phyloP scores from a whole-genome alignment of 805 yeast species.

The Cyberlindnera amylophila region DNA sequence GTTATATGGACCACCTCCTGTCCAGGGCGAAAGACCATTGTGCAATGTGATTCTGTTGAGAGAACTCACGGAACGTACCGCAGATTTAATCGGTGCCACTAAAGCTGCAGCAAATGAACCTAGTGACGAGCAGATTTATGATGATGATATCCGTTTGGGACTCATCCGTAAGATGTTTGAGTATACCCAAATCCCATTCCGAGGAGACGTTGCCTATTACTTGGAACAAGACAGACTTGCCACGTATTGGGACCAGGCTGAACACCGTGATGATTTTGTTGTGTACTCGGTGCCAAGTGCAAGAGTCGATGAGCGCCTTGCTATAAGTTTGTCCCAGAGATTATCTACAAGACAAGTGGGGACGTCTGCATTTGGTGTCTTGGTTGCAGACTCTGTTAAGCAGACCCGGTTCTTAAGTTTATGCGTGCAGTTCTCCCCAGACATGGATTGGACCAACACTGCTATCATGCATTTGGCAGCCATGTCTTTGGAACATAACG shows the following conservation, averaged over 20 bases:
- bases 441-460: slow-evolving; percentile 2
- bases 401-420: slow-evolving; percentile 7
- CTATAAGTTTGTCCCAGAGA: background rate
- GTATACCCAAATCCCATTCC: slow-evolving; percentile 47
- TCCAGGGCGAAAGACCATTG: slow-evolving; percentile 25
- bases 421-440: slow-evolving; percentile 6
- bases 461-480: slow-evolving; percentile 4
- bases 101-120: slow-evolving; percentile 30
- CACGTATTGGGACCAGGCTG: slow-evolving; percentile 77
- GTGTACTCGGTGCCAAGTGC: slow-evolving; percentile 17
- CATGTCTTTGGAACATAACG: slow-evolving; percentile 6
- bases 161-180: slow-evolving; percentile 34
- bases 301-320: slow-evolving; percentile 7
- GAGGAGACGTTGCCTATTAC: slow-evolving; percentile 70
- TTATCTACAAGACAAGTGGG: background rate
- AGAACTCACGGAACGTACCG: slow-evolving; percentile 61
- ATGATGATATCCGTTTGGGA: slow-evolving; percentile 25
- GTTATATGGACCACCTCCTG: slow-evolving; percentile 26
- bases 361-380: slow-evolving; percentile 6
- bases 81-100: slow-evolving; percentile 67
- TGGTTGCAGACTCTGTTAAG: slow-evolving; percentile 6
- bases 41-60: slow-evolving; percentile 54
- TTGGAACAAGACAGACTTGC: slow-evolving; percentile 66
- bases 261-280: slow-evolving; percentile 22
- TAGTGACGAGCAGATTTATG: slow-evolving; percentile 24